phyloP scores from a whole-genome alignment of 1,284 basidiomycete species.

The Phellopilus nigrolimitatus region DNA sequence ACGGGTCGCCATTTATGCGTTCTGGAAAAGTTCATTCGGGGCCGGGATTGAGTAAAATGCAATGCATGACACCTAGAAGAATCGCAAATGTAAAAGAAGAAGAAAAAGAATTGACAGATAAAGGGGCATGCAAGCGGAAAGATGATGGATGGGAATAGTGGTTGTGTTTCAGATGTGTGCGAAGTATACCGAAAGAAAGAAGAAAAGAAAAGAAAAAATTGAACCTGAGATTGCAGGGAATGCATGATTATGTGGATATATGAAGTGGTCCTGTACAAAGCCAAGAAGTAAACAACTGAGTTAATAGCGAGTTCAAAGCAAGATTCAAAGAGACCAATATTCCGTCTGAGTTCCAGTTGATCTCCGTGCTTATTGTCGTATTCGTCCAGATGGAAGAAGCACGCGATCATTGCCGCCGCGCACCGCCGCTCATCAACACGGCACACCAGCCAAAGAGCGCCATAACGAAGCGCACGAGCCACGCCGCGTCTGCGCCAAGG shows the following conservation, averaged over 20 bases:
- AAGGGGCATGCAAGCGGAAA: background rate
- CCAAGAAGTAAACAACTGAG: background rate
- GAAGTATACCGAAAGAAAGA: background rate
- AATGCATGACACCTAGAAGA: background rate
- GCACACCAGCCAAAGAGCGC: slow-evolving; percentile 74
- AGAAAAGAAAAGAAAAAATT: background rate
- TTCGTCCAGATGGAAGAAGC: no score
- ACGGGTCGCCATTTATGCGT: background rate
- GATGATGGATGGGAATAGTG: background rate
- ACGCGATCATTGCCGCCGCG: slow-evolving; percentile 8
- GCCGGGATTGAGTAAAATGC: background rate
- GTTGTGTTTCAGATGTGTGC: slow-evolving; percentile 3
- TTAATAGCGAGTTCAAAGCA: no score
- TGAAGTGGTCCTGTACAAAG: background rate
- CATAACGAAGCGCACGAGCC: slow-evolving; percentile 75
- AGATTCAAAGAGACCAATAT: no score
- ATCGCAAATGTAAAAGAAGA: background rate
- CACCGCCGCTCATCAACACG: slow-evolving; percentile 35
- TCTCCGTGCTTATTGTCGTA: no score
- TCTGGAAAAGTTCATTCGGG: background rate
- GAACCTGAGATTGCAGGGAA: background rate
- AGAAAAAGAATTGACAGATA: background rate
- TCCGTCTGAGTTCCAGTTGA: no score
- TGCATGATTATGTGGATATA: background rate
- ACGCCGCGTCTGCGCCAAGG: slow-evolving; percentile 64